phyloP scores from a whole-genome alignment of 305 asterid species.

The Solanum hybrid region DNA sequence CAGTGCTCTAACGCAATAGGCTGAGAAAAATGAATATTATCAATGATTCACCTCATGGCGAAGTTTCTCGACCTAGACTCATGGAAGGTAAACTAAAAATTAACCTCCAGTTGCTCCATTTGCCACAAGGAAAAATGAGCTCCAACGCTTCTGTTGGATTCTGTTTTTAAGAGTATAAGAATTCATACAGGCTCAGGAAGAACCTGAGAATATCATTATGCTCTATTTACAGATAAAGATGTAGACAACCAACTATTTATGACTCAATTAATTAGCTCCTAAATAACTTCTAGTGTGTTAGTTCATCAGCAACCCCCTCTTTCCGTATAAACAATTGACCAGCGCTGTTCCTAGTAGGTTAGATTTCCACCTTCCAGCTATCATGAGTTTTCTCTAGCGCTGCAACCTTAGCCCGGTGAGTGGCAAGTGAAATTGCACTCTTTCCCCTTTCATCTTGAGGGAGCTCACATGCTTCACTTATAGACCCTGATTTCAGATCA shows the following conservation, averaged over 20 bases:
- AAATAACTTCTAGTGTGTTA: constrained; percentile 14
- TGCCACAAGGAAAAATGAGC: constrained; percentile 14
- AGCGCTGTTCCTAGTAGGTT: constrained; percentile 2
- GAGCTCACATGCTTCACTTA: constrained; percentile 60
- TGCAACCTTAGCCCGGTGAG: constrained; percentile 23
- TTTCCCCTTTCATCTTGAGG: constrained; percentile 54
- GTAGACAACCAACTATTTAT: constrained; percentile 5
- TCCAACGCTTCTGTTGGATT: constrained; percentile 19
- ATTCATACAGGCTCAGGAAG: constrained; percentile 5
- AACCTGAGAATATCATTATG: constrained; percentile 12
- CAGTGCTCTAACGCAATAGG: constrained; percentile 4
- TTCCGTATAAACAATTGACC: constrained; percentile 22
- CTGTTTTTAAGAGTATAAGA: constrained; percentile 11
- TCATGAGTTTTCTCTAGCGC: constrained; percentile 21
- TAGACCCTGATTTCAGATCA: constrained; percentile 53
- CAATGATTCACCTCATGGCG: neutral
- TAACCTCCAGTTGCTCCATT: constrained; percentile 18
- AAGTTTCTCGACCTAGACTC: constrained; percentile 6
- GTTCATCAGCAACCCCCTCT: constrained; percentile 16
- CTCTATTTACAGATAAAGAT: constrained; percentile 19
- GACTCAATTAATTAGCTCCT: constrained; percentile 10
- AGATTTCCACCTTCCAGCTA: constrained; percentile 20
- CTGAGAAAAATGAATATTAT: constrained; percentile 7
- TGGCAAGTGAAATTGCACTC: constrained; percentile 21
- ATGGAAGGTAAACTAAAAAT: constrained; percentile 15